Percentiles rank a stretch among this genome's conserved stretches.
phyloP scores from a whole-genome alignment of 139 green algal species.

The Chlamydomonas urium region DNA sequence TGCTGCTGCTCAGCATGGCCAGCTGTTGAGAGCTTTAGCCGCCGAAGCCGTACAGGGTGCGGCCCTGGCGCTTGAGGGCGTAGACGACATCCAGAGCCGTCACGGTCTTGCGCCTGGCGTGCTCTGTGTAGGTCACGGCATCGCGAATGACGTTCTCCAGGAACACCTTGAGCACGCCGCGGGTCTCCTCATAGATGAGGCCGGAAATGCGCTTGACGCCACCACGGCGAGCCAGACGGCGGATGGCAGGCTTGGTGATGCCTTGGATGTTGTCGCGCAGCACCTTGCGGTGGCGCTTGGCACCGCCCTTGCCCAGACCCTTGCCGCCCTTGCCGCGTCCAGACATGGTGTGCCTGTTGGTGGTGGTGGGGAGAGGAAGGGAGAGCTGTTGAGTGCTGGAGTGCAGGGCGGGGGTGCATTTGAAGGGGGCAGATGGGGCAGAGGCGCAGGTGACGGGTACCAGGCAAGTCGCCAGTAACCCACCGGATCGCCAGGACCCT shows the following conservation, averaged over 20 bases:
- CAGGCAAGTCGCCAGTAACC: too few relatives aligned
- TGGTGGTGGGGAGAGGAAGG: too few relatives aligned
- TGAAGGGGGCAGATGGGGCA: too few relatives aligned
- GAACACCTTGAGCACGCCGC: constrained; percentile 83
- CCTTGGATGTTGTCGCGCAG: constrained; percentile 93
- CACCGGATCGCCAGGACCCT: too few relatives aligned
- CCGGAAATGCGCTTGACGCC: constrained; percentile 57
- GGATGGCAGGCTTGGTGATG: constrained; percentile 84
- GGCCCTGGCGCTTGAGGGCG: constrained; percentile 91
- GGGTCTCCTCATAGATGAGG: constrained; percentile 87
- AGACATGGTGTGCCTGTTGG: too few relatives aligned
- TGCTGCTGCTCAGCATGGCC: neutral
- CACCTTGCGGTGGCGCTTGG: constrained; percentile 92
- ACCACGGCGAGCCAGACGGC: constrained; percentile 63
- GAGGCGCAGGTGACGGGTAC: too few relatives aligned
- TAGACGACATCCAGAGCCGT: constrained; percentile 94
- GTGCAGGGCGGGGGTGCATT: too few relatives aligned
- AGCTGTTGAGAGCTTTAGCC: constrained; percentile 57
- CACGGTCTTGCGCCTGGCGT: constrained; percentile 92
- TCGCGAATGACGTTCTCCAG: constrained; percentile 88
- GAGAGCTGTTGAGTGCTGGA: too few relatives aligned
- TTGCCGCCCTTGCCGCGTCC: constrained; percentile 20
- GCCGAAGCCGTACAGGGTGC: constrained; percentile 96
- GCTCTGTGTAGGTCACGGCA: constrained; percentile 95
- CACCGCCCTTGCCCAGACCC: constrained; percentile 70